phyloP scores from a whole-genome alignment of 169 alveolate species.

The Plasmodium knowlesi region DNA sequence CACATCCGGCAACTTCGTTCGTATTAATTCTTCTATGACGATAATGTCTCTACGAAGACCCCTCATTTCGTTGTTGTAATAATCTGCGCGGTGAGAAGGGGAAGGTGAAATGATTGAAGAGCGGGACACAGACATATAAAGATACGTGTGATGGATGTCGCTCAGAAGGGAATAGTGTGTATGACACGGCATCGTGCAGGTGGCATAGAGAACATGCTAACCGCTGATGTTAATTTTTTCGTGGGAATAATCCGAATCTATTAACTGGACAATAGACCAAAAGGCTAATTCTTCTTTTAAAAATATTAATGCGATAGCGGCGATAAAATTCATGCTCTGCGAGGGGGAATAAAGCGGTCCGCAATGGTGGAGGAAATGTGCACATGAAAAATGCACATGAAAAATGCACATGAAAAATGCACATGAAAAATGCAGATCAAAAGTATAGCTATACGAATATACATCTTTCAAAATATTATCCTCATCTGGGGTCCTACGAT shows the following conservation, averaged over 20 bases:
- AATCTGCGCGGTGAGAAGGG: constrained; percentile 69
- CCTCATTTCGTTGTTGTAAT: constrained; percentile 87
- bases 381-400: background rate
- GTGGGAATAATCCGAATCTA: constrained; percentile 82
- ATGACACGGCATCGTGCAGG: too few species aligned
- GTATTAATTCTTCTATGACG: constrained; percentile 84
- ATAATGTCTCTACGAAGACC: constrained; percentile 86
- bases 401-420: background rate
- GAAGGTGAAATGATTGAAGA: background rate
- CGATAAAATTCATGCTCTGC: constrained; percentile 86
- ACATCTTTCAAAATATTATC: background rate
- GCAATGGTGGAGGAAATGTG: background rate
- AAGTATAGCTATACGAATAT: background rate
- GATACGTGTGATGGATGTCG: background rate
- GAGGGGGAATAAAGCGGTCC: background rate
- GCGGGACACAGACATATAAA: background rate
- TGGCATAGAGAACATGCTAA: constrained; percentile 15
- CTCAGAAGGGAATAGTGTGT: background rate
- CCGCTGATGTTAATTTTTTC: constrained; percentile 85
- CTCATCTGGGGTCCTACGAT: background rate
- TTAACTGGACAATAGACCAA: constrained; percentile 89
- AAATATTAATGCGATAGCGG: constrained; percentile 87
- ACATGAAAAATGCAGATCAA: background rate
- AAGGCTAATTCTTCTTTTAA: constrained; percentile 88
- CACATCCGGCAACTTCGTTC: constrained; percentile 79